Conservation (phyloP, 73 alveolate species). For the Blepharisma stoltei region DNA sequence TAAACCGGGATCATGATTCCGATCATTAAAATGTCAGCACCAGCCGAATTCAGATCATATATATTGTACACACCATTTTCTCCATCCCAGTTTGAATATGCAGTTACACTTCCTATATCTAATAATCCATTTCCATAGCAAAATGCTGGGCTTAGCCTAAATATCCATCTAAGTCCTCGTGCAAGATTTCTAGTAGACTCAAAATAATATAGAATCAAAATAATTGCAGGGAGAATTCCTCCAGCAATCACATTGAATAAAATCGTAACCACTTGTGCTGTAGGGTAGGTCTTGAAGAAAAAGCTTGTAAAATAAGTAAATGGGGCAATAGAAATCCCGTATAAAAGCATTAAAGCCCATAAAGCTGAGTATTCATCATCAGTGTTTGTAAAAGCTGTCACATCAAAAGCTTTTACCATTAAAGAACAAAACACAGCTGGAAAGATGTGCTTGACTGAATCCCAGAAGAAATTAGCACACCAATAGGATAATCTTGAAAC, state of each 20-base stretch:
- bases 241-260: conserved; percentile 74
- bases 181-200: conserved; percentile 57
- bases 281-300: conserved; percentile 64
- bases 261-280: conserved; percentile 63
- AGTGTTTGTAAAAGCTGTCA: conserved; percentile 25
- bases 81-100: conserved; percentile 39
- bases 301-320: conserved; percentile 83
- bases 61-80: conserved; percentile 18
- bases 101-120: conserved; percentile 43
- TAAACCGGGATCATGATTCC: conserved; percentile 38
- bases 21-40: conserved; percentile 40
- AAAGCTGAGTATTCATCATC: conserved; percentile 53
- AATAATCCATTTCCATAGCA: conserved; percentile 82
- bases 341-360: conserved; percentile 63
- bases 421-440: conserved; percentile 58
- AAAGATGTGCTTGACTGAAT: conserved; percentile 58
- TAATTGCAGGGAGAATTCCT: conserved; percentile 34
- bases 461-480: conserved; percentile 74
- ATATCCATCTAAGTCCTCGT: conserved; percentile 66
- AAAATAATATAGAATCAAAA: conserved; percentile 56
- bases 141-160: conserved; percentile 87
- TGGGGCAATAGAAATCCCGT: conserved; percentile 86
- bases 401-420: conserved; percentile 33
- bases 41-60: conserved; percentile 42
- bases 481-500: conserved; percentile 79